Evolutionary conservation across 495 filamentous ascomycete genomes (phyloP).

Genomic region (Xylaria sp.): DNA sequence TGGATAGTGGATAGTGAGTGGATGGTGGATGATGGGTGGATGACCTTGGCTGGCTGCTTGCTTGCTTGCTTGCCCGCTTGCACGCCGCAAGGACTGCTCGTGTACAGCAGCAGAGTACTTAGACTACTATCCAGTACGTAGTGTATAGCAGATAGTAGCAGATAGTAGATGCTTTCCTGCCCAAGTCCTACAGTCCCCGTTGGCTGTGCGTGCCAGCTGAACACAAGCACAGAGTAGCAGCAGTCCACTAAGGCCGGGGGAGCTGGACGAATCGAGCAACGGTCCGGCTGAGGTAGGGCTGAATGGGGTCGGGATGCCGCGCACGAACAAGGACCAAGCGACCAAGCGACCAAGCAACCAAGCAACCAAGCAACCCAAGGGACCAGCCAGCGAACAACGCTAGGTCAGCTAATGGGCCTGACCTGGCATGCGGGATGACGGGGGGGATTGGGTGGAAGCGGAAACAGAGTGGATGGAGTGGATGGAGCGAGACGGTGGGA

Average conservation of each 20-base stretch:
- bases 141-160: too few relatives aligned
- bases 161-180: too few relatives aligned
- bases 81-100: background rate
- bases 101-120: background rate
- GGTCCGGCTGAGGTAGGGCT: constrained; percentile 22
- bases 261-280: constrained; percentile 19
- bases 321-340: too few relatives aligned
- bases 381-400: too few relatives aligned
- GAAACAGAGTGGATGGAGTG: background rate
- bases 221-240: background rate
- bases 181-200: background rate
- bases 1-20: background rate
- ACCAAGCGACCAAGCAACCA: too few relatives aligned
- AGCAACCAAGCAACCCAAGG: too few relatives aligned
- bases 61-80: background rate
- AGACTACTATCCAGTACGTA: too few relatives aligned
- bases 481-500: background rate
- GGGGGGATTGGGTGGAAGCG: too few relatives aligned
- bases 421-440: background rate
- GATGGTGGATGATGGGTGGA: background rate
- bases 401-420: constrained; percentile 2
- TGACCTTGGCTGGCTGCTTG: background rate
- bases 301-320: constrained; percentile 2
- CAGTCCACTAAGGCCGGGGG: background rate
- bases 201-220: constrained; percentile 1